Percentiles rank a stretch among this genome's conserved stretches.
These are phyloP conservation scores for Starmerella gropengiesseri DNA, from an alignment of 805 yeast genomes.

Conservation along the genomic window DNA sequence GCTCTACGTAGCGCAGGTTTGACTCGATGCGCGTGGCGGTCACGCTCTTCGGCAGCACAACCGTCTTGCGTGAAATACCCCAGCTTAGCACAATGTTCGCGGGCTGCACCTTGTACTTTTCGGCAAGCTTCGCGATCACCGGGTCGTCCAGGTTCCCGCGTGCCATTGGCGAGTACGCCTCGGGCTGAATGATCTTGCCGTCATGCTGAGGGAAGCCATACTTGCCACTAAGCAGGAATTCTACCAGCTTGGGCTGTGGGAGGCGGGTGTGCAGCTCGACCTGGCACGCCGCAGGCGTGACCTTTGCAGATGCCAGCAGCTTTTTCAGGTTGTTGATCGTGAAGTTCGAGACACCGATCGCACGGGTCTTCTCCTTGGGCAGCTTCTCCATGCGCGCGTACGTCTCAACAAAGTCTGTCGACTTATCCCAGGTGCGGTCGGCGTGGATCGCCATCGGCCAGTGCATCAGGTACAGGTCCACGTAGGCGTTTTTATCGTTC, in stretches of 20 bases:
- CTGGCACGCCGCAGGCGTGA: slow-evolving; percentile 63
- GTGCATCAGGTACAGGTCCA: slow-evolving; percentile 56
- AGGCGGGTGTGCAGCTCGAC: slow-evolving; percentile 65
- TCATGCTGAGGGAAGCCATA: slow-evolving; percentile 23
- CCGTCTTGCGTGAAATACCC: slow-evolving; percentile 42
- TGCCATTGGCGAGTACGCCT: slow-evolving; percentile 75
- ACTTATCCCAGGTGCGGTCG: slow-evolving; percentile 18
- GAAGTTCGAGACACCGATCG: slow-evolving; percentile 73
- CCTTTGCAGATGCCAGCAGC: slow-evolving; percentile 33
- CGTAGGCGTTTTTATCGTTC: slow-evolving; percentile 41
- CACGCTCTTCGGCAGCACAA: slow-evolving; percentile 58
- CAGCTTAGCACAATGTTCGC: slow-evolving; percentile 29
- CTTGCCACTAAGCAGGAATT: slow-evolving; percentile 36
- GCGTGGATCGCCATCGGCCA: slow-evolving; percentile 42
- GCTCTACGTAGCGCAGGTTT: slow-evolving; percentile 34
- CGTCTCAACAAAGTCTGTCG: slow-evolving; percentile 38
- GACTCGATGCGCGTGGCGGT: slow-evolving; percentile 48
- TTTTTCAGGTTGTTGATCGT: slow-evolving; percentile 42
- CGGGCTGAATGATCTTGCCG: slow-evolving; percentile 43
- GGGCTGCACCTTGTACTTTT: slow-evolving; percentile 37
- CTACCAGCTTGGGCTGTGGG: slow-evolving; percentile 50
- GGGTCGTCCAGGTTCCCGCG: slow-evolving; percentile 51
- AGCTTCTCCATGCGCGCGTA: slow-evolving; percentile 56
- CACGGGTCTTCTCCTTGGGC: slow-evolving; percentile 40
- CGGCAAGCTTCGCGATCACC: slow-evolving; percentile 44